A percentile compares a stretch with the other conserved stretches of the same genome.
These are phyloP conservation scores for Apiospora marii DNA, from an alignment of 2,329 filamentous ascomycete genomes.

Conservation along the genomic window DNA sequence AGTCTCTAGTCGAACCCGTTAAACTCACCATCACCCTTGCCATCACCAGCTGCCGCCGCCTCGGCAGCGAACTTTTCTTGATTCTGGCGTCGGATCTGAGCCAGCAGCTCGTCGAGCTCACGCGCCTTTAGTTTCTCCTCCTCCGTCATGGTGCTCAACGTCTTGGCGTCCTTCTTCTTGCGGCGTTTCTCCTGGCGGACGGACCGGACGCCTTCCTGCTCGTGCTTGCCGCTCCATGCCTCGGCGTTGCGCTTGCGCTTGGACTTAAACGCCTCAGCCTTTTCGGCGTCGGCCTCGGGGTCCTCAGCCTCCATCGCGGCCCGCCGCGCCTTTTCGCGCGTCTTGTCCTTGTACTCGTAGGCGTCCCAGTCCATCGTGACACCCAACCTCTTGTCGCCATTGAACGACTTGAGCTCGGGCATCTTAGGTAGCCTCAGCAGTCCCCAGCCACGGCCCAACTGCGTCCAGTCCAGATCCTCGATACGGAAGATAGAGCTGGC, in stretches of 20 bases:
- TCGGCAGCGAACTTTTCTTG: conserved; percentile 50
- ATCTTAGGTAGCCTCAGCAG: conserved; percentile 88
- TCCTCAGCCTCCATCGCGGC: conserved; percentile 59
- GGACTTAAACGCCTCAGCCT: conserved; percentile 40
- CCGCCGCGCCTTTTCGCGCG: conserved; percentile 70
- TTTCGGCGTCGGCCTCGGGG: conserved; percentile 34
- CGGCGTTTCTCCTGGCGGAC: conserved; percentile 70
- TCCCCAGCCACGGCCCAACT: conserved; percentile 84
- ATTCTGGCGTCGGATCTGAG: conserved; percentile 68
- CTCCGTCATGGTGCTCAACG: conserved; percentile 69
- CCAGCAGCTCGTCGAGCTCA: conserved; percentile 71
- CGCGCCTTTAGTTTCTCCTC: conserved; percentile 69
- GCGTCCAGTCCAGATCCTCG: conserved; percentile 82
- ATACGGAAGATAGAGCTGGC: conserved; percentile 90
- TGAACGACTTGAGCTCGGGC: conserved; percentile 84
- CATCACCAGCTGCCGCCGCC: conserved; percentile 28
- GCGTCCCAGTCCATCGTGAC: conserved; percentile 71
- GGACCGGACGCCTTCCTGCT: conserved; percentile 68
- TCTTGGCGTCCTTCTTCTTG: conserved; percentile 69
- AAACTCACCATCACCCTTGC: conserved; percentile 58
- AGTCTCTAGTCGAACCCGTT: conserved; percentile 59
- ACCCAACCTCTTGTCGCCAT: conserved; percentile 70
- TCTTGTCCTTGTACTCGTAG: conserved; percentile 76
- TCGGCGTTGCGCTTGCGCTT: conserved; percentile 68
- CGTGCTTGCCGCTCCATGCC: conserved; percentile 77